Percentiles rank a stretch among this genome's conserved stretches.
Conservation (phyloP, 345 rosid genomes). For the Arabis alpina region DNA sequence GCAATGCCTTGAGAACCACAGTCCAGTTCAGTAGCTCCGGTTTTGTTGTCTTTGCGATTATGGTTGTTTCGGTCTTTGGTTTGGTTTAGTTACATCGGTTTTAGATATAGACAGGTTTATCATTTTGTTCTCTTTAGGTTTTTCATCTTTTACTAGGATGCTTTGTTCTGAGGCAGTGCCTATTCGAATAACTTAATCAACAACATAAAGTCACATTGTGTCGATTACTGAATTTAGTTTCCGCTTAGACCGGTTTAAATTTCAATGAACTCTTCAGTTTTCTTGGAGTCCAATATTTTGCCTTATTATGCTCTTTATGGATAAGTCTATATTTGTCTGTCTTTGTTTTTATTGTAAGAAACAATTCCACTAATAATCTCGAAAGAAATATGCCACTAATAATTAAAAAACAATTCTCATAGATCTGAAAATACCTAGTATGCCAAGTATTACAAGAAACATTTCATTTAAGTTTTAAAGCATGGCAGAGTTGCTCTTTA, state of each 20-base stretch:
- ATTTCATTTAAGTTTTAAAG: background rate
- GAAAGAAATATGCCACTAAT: background rate
- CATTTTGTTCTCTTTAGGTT: background rate
- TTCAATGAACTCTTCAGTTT: constrained; percentile 20
- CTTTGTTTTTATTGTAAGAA: background rate
- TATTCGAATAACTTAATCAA: constrained; percentile 1
- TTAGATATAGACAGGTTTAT: constrained; percentile 8
- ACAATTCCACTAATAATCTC: background rate
- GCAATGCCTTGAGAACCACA: constrained; percentile 31
- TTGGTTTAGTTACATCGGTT: constrained; percentile 19
- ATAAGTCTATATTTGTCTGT: background rate
- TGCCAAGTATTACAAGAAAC: constrained; percentile 28
- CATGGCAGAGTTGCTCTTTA: background rate
- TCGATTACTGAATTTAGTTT: background rate
- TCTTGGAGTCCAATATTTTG: background rate
- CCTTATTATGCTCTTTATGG: background rate
- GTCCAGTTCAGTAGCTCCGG: constrained; percentile 22
- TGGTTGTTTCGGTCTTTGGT: constrained; percentile 33
- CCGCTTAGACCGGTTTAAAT: background rate
- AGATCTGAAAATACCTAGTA: constrained; percentile 22
- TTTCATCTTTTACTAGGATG: background rate
- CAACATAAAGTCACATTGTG: background rate
- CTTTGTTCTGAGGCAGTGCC: constrained; percentile 12
- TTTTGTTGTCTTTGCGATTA: constrained; percentile 18
- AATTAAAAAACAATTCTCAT: background rate